phyloP scores from a whole-genome alignment of 2,329 filamentous ascomycete genomes.

The Neofusicoccum laricinum region DNA sequence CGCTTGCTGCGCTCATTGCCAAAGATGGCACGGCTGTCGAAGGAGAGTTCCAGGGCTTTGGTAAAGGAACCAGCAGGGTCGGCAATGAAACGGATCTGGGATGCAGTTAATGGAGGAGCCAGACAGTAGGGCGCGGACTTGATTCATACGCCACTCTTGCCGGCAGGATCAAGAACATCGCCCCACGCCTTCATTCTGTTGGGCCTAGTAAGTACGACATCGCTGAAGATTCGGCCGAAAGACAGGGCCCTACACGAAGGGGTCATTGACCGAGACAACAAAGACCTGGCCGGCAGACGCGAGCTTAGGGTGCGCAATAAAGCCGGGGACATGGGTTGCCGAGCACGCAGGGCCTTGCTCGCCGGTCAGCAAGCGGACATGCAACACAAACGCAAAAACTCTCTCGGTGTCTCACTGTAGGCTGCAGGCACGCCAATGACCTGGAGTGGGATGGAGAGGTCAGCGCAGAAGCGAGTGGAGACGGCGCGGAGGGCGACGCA shows the following conservation, averaged over 20 bases:
- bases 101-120: neutral
- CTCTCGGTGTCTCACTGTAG: conserved; percentile 33
- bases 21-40: conserved; percentile 76
- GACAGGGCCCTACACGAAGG: conserved; percentile 68
- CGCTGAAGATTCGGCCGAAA: conserved; percentile 13
- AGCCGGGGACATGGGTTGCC: conserved; percentile 76
- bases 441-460: neutral
- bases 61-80: conserved; percentile 80
- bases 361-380: neutral
- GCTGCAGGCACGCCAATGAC: conserved; percentile 40
- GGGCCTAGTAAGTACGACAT: conserved; percentile 1
- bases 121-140: conserved; percentile 18
- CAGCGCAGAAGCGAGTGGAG: neutral
- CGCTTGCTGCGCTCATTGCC: conserved; percentile 81
- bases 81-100: conserved; percentile 81
- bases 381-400: neutral
- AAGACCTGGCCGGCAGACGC: conserved; percentile 81
- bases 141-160: conserved; percentile 65
- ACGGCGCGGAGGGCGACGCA: neutral
- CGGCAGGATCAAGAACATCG: conserved; percentile 70
- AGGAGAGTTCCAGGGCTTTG: conserved; percentile 76
- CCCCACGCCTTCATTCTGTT: conserved; percentile 86
- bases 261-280: conserved; percentile 89
- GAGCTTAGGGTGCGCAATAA: conserved; percentile 74
- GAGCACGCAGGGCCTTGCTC: conserved; percentile 57